phyloP scores from a whole-genome alignment of 2,329 filamentous ascomycete species.

The Colletotrichum lupini region DNA sequence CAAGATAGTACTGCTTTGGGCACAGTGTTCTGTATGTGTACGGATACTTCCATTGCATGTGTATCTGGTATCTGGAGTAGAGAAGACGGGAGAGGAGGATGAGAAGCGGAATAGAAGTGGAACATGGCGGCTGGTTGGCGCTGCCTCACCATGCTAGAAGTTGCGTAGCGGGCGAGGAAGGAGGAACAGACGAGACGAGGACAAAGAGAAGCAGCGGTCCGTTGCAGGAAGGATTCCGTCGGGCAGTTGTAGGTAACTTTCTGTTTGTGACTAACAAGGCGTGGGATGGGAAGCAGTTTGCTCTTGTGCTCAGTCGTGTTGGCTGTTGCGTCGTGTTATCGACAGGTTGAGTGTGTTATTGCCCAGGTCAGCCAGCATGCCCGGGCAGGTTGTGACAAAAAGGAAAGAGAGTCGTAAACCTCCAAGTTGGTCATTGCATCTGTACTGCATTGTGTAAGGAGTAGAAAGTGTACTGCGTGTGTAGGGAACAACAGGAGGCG shows the following conservation, averaged over 20 bases:
- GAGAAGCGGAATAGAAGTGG: not conserved
- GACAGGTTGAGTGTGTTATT: not conserved
- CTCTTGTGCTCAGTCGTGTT: not conserved
- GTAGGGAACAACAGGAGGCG: not conserved
- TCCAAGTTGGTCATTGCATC: too few relatives aligned
- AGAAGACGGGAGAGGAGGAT: not conserved
- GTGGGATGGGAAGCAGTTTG: not conserved
- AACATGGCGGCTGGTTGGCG: not conserved
- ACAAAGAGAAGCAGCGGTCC: conserved; percentile 10
- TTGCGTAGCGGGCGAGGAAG: not conserved
- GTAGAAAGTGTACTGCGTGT: too few relatives aligned
- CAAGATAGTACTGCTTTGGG: not conserved
- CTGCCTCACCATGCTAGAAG: conserved; percentile 4
- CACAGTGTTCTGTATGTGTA: too few relatives aligned
- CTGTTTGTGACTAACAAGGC: not conserved
- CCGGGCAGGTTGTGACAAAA: not conserved
- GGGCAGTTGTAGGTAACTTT: not conserved
- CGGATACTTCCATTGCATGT: too few relatives aligned
- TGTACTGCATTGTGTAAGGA: too few relatives aligned
- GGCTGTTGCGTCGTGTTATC: not conserved
- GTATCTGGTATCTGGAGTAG: too few relatives aligned
- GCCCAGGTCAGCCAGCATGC: not conserved
- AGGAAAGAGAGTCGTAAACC: not conserved
- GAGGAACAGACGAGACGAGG: not conserved
- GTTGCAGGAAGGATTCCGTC: conserved; percentile 1